Base-by-base conservation (phyloP, 2,329 filamentous ascomycete genomes). In the Domatiomyces catenatus region DNA sequence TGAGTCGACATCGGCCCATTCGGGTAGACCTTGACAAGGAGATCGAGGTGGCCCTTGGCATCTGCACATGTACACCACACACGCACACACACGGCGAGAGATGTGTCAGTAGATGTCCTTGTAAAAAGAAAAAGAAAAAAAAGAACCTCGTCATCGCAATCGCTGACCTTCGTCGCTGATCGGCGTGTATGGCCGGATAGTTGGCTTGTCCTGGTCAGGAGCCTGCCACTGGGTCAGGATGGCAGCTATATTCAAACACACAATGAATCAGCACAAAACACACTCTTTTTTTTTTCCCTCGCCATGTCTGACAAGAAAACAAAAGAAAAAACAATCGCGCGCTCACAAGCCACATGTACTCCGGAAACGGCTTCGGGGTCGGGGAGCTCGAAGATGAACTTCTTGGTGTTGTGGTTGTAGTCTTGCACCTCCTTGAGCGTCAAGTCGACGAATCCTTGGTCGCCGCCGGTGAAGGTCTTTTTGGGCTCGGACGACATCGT, bases 381-480 rank as follows among this genome's bases (percentile, higher is more conserved):
- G 15, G 86, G 86, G 43, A 96, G 80, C 62, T 83, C 80, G 70
- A 98, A 96, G 61, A 85, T 81, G 65, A 96, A 75, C 61, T 79
- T 82, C 80, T 96, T 96, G 61, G 88, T 93, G 75, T 96, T 96
- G 76, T 89, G 84, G 74, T 87, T 95, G 71, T 95, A 70, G 45
- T 74, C 70, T 70, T 94, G 84, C 47, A 88, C 77, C 50, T 83
- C 80, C 51, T 86, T 79, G 51, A 96, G 75, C 71, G 84, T 81
- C 59, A 96, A 76, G 55, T 80, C 81, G 56, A 95, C 67, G 70
- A 88, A 96, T 58, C 87, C 89, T 70, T 95, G 88, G 55, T 94
- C 86, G 58, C 86, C 87, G 58, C 90, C 89, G 32, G 77, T 84
- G 67, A 96, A 83, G 52, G 75, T 72, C 64, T 74, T 74, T 18